These are phyloP conservation scores for Thalassiosira hispida DNA, from an alignment of 352 stramenopile genomes.

Conservation along the genomic window DNA sequence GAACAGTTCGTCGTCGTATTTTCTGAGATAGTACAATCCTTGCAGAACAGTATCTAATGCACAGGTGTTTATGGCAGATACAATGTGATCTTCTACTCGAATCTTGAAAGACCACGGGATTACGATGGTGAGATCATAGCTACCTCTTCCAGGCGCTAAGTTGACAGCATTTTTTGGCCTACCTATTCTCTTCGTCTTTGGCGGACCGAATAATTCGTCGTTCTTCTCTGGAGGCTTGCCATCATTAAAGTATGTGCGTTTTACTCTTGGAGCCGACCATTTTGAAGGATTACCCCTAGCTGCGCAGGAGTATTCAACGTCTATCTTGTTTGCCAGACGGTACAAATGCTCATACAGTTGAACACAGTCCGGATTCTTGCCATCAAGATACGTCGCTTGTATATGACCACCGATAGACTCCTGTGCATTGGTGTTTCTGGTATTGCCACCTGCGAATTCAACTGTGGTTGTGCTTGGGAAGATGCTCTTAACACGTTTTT, in stretches of 20 bases:
- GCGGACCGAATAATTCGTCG: not conserved
- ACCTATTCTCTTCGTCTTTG: not conserved
- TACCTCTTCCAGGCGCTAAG: not conserved
- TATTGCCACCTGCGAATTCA: not conserved
- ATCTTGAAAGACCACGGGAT: slow-evolving; percentile 8
- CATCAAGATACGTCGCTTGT: not conserved
- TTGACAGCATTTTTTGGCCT: not conserved
- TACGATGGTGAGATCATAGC: not conserved
- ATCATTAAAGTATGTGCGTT: not conserved
- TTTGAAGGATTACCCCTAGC: not conserved
- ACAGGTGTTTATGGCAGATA: not conserved
- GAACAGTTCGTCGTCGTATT: too few relatives aligned
- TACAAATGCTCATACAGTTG: slow-evolving; percentile 1
- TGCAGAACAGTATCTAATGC: not conserved
- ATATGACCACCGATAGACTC: not conserved
- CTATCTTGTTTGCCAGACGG: not conserved
- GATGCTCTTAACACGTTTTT: not conserved
- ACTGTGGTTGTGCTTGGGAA: slow-evolving; percentile 1
- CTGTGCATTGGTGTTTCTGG: slow-evolving; percentile 14
- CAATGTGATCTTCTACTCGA: not conserved
- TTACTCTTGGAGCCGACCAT: not conserved
- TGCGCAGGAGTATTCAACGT: not conserved
- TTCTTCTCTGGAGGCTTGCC: not conserved
- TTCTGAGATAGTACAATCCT: too few relatives aligned
- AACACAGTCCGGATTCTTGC: not conserved